Percentiles rank a stretch among this genome's conserved stretches.
phyloP scores from a whole-genome alignment of 2,329 filamentous ascomycete species.

The Exophiala bonariae region DNA sequence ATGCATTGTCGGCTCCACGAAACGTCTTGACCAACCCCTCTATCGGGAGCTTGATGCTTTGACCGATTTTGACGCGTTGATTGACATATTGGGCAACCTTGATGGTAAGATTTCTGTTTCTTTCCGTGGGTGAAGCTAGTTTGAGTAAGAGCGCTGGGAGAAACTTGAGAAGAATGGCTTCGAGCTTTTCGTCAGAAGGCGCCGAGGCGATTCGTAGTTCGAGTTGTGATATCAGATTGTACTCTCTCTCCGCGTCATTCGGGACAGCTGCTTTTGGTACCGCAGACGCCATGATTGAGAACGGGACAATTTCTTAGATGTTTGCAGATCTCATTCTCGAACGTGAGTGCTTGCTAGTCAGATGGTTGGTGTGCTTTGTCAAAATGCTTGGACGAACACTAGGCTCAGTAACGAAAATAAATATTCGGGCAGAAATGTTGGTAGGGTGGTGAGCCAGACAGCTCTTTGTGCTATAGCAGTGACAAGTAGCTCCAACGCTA shows the following conservation, averaged over 20 bases:
- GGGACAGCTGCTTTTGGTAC: neutral
- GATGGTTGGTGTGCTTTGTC: no score
- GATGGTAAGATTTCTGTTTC: constrained; percentile 78
- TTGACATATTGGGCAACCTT: constrained; percentile 72
- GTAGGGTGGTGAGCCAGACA: no score
- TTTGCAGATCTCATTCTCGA: no score
- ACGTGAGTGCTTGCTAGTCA: no score
- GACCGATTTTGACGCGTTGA: constrained; percentile 59
- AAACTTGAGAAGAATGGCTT: constrained; percentile 74
- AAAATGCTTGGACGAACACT: no score
- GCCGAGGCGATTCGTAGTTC: constrained; percentile 82
- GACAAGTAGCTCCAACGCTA: neutral
- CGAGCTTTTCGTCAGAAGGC: constrained; percentile 79
- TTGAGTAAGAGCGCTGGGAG: constrained; percentile 82
- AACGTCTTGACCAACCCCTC: constrained; percentile 84
- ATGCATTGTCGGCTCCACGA: constrained; percentile 70
- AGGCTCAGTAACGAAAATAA: no score
- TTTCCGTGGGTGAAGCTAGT: constrained; percentile 74
- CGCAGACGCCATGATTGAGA: constrained; percentile 1
- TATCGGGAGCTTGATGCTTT: constrained; percentile 76
- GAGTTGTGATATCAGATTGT: constrained; percentile 79
- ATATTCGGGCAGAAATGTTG: no score
- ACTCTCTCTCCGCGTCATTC: constrained; percentile 65
- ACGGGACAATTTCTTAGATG: neutral
- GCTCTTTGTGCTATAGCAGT: no score